Evolutionary conservation across 805 yeast genomes (phyloP).

Genomic region (Candida namnaoensis): DNA sequence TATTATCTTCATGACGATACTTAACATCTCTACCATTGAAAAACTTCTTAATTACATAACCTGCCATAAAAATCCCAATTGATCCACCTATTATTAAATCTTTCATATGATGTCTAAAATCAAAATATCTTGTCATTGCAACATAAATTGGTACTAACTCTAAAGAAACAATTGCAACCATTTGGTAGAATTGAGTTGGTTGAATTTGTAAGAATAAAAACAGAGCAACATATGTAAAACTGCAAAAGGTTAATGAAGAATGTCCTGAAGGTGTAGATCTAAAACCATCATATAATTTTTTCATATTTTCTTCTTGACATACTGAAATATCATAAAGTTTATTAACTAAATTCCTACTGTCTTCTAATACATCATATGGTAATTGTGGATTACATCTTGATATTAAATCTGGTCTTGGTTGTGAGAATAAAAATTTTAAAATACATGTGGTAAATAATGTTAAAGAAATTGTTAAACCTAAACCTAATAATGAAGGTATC

Average conservation of each 20-base stretch:
- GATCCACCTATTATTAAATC: conserved; percentile 72
- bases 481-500: conserved; percentile 3
- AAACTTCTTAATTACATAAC: conserved; percentile 8
- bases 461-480: conserved; percentile 5
- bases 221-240: conserved; percentile 21
- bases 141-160: conserved; percentile 31
- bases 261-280: conserved; percentile 81
- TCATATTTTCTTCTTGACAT: conserved; percentile 42
- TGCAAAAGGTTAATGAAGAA: conserved; percentile 59
- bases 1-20: neutral
- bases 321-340: conserved; percentile 30
- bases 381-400: conserved; percentile 68
- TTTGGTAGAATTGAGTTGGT: neutral
- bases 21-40: conserved; percentile 9
- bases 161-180: neutral
- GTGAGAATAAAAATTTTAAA: conserved; percentile 73
- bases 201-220: neutral
- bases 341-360: neutral
- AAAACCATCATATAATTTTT: conserved; percentile 53
- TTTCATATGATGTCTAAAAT: conserved; percentile 85
- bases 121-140: conserved; percentile 81
- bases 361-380: conserved; percentile 23
- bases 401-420: conserved; percentile 86
- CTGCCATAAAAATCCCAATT: conserved; percentile 38
- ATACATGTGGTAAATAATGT: conserved; percentile 20